Conservation (phyloP, 306 rosid species). For the Glycine latifolia region DNA sequence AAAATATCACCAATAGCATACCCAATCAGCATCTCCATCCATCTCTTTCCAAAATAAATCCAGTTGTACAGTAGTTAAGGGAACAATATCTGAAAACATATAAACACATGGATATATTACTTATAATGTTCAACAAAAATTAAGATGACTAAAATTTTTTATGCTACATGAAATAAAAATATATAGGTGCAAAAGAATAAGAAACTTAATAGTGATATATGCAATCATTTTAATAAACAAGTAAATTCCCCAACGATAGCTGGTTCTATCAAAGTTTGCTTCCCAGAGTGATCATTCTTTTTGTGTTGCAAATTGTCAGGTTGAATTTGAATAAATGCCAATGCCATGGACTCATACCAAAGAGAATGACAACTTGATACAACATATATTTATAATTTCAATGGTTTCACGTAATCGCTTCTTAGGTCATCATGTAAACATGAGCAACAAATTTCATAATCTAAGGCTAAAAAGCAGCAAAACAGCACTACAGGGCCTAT, state of each 20-base stretch:
- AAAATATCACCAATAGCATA: slow-evolving; percentile 62
- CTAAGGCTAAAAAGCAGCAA: not conserved
- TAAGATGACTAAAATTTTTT: slow-evolving; percentile 16
- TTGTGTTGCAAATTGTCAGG: not conserved
- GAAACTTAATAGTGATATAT: slow-evolving; percentile 6
- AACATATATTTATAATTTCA: slow-evolving; percentile 1
- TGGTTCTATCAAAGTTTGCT: slow-evolving; percentile 25
- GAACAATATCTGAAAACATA: slow-evolving; percentile 75
- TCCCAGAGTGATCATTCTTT: not conserved
- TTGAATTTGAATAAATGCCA: slow-evolving; percentile 29
- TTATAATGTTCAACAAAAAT: slow-evolving; percentile 27
- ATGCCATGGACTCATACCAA: not conserved
- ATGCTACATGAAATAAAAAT: slow-evolving; percentile 30
- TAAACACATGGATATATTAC: slow-evolving; percentile 44
- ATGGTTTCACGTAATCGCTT: not conserved
- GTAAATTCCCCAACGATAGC: slow-evolving; percentile 13
- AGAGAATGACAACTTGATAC: not conserved
- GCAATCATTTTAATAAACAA: slow-evolving; percentile 27
- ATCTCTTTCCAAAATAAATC: slow-evolving; percentile 95
- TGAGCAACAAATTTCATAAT: slow-evolving; percentile 20
- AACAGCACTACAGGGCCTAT: too few species aligned
- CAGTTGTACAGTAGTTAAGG: slow-evolving; percentile 74
- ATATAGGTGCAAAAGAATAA: slow-evolving; percentile 8
- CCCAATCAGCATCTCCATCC: slow-evolving; percentile 96
- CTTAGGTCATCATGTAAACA: slow-evolving; percentile 8